These are phyloP conservation scores for Trametes polyzona DNA, from an alignment of 1,284 basidiomycete species.

Conservation along the genomic window DNA sequence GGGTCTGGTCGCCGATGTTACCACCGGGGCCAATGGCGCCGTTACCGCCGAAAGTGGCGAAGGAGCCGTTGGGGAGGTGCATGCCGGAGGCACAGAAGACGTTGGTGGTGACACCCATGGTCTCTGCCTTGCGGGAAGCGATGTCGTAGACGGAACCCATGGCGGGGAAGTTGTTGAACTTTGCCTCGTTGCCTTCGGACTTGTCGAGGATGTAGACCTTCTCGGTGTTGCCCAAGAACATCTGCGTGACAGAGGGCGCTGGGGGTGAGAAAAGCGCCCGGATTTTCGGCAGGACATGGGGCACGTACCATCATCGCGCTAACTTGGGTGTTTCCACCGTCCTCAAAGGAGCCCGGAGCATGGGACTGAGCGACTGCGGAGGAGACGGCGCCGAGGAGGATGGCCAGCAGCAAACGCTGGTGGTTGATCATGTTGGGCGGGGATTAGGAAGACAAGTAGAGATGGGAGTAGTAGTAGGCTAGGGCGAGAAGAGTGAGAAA, in stretches of 20 bases:
- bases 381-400: conserved; percentile 31
- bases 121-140: conserved; percentile 48
- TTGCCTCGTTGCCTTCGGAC: conserved; percentile 54
- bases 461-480: conserved; percentile 11
- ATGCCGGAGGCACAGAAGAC: conserved; percentile 82
- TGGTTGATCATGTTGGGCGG: conserved; percentile 31
- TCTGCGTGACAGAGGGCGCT: conserved; percentile 29
- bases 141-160: conserved; percentile 54
- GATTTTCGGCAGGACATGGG: background rate
- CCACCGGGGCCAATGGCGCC: conserved; percentile 81
- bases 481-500: background rate
- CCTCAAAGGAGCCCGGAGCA: conserved; percentile 44
- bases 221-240: conserved; percentile 48
- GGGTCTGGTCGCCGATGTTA: conserved; percentile 53
- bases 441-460: conserved; percentile 17
- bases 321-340: conserved; percentile 53
- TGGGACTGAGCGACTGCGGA: conserved; percentile 31
- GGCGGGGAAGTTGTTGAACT: conserved; percentile 49
- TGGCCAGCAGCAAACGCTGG: conserved; percentile 35
- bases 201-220: conserved; percentile 54
- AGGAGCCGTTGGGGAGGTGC: conserved; percentile 50
- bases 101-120: conserved; percentile 81
- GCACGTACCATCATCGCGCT: conserved; percentile 51
- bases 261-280: conserved; percentile 4
- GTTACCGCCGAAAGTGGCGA: conserved; percentile 55